Evolutionary conservation across 73 alveolate genomes (phyloP).

Genomic region (Blepharisma japonicum): DNA sequence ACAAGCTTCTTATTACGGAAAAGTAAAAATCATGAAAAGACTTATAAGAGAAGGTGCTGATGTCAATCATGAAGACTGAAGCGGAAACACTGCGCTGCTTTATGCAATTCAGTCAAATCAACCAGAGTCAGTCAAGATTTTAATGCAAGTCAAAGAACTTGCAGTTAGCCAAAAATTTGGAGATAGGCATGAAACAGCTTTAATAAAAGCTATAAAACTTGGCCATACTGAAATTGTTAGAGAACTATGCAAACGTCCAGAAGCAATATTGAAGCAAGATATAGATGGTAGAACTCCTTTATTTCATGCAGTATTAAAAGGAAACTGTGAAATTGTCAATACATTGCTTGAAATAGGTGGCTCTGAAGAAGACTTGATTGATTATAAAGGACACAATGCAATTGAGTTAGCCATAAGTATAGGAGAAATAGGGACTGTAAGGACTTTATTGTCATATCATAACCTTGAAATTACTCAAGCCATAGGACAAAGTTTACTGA

Average conservation of each 20-base stretch:
- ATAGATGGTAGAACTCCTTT: conserved; percentile 25
- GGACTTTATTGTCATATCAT: background rate
- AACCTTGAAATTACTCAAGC: background rate
- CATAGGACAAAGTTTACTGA: background rate
- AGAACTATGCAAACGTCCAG: conserved; percentile 29
- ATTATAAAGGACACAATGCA: conserved; percentile 15
- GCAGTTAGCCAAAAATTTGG: background rate
- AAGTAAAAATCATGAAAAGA: background rate
- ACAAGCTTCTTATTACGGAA: conserved; percentile 25
- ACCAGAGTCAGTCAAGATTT: background rate
- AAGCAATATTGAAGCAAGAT: background rate
- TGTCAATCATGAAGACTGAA: conserved; percentile 27
- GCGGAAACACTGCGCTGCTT: background rate
- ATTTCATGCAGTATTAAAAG: conserved; percentile 13
- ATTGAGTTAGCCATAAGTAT: background rate
- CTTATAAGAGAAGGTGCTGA: conserved; percentile 20
- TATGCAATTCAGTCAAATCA: conserved; percentile 16
- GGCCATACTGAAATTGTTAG: conserved; percentile 34
- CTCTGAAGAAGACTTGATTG: conserved; percentile 11
- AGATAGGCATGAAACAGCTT: conserved; percentile 33
- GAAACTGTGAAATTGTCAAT: conserved; percentile 10
- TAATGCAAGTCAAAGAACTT: background rate
- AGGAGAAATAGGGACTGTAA: conserved; percentile 1
- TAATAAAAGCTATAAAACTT: conserved; percentile 27
- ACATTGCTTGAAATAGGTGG: background rate